A percentile compares a stretch with the other conserved stretches of the same genome.
These are phyloP conservation scores for Psilocybe sp. DNA, from an alignment of 768 basidiomycete species.

Conservation along the genomic window DNA sequence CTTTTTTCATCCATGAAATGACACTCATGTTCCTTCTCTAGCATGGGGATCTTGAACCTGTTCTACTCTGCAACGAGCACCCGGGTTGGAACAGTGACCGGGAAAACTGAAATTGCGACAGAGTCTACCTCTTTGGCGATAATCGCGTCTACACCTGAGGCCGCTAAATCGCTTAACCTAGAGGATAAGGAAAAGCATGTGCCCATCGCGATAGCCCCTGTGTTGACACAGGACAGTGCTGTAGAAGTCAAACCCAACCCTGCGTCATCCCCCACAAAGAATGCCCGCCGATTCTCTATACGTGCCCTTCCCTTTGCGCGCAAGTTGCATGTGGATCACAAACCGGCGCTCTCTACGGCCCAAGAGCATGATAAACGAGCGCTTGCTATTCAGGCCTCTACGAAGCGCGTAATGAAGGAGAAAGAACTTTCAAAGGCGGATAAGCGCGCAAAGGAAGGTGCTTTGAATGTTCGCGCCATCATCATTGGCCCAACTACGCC, in stretches of 20 bases:
- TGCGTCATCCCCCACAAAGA: background rate
- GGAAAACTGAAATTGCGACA: background rate
- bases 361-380: constrained; percentile 40
- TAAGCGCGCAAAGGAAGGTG: constrained; percentile 62
- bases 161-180: no score
- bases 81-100: background rate
- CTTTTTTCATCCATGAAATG: no score
- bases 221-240: no score
- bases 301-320: constrained; percentile 36
- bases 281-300: constrained; percentile 44
- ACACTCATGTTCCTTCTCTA: background rate
- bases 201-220: background rate
- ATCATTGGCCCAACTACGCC: constrained; percentile 56
- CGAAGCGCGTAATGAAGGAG: constrained; percentile 8
- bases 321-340: constrained; percentile 26
- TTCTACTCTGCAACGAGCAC: constrained; percentile 4
- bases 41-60: constrained; percentile 14
- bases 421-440: constrained; percentile 39
- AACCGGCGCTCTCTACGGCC: constrained; percentile 29
- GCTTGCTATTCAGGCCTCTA: constrained; percentile 18
- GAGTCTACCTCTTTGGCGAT: background rate
- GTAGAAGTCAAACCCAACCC: background rate
- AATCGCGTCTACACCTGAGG: no score
- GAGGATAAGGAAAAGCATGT: no score
- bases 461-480: constrained; percentile 59